A percentile compares a stretch with the other conserved stretches of the same genome.
These are phyloP conservation scores for Rutstroemia sydowiana DNA, from an alignment of 2,329 filamentous ascomycete genomes.

Conservation along the genomic window DNA sequence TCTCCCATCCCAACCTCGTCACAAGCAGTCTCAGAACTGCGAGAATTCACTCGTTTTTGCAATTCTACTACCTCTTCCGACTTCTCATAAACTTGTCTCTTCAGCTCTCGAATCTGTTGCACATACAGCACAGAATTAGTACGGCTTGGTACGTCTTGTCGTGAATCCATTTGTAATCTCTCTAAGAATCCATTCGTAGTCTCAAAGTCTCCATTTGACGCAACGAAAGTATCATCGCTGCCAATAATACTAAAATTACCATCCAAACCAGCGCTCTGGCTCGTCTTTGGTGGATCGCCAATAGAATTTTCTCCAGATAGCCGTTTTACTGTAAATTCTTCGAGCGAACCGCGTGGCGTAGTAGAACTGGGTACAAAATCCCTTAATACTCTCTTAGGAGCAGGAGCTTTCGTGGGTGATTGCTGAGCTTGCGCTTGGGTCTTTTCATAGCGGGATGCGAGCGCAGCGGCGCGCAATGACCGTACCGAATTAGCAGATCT, in stretches of 20 bases:
- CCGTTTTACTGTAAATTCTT: background rate
- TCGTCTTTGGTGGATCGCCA: background rate
- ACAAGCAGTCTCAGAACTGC: conserved; percentile 32
- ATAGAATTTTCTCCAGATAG: background rate
- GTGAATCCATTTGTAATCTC: no score
- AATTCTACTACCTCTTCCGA: conserved; percentile 41
- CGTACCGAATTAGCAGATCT: conserved; percentile 17
- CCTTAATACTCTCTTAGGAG: conserved; percentile 10
- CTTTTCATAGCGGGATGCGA: conserved; percentile 2
- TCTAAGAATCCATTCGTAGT: background rate
- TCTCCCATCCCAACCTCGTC: conserved; percentile 31
- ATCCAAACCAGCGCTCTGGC: background rate
- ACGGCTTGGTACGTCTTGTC: conserved; percentile 6
- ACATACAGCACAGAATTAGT: conserved; percentile 35
- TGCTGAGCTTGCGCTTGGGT: background rate
- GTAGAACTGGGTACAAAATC: conserved; percentile 2
- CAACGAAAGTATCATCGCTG: background rate
- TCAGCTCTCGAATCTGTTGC: conserved; percentile 44
- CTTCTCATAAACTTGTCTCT: conserved; percentile 39
- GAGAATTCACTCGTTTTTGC: conserved; percentile 39
- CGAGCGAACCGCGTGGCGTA: background rate
- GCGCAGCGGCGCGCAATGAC: conserved; percentile 1
- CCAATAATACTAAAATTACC: conserved; percentile 5
- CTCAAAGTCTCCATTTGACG: conserved; percentile 1
- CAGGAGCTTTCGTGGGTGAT: conserved; percentile 20